Evolutionary conservation across 192 early-diverging fungal genomes (phyloP), one percentile per base, ranked within the genome.

Genomic region (Powellomyces hirtus): DNA sequence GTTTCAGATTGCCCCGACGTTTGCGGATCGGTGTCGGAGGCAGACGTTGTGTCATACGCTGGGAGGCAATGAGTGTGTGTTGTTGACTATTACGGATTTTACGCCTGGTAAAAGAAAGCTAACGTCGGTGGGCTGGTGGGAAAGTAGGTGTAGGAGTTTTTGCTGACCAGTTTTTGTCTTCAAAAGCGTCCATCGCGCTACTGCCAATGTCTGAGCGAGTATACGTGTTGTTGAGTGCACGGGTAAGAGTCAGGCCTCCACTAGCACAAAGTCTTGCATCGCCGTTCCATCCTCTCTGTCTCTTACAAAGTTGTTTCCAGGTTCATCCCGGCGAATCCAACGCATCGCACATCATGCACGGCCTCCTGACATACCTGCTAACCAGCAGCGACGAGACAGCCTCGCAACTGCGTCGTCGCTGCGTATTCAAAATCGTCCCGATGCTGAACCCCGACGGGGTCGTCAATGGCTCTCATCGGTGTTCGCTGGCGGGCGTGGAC

Each of bases 381-480:
- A 60, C 51, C 6, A 37, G 37, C 49, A 71, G 75, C 53, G 67
- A 66, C 10, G 74, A 78, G 27, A 67, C 46, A 14, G 82, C 82
- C 1, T 34, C 42, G 30, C 29, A 31, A 26, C 64, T 85, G n/a
- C 64, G 80, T 16, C 42, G 69, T 26, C 58, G 52, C 20, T 80
- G 76, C 56, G 59, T 85, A 18, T 82, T 85, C 57, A 85, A 85
- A 59, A 75, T 82, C 16, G 71, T 85, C 0, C 83, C 83, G 6
- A 85, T 85, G 83, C 72, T 85, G 4, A 82, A 82, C 72, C 80
- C 80, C 0, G 83, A 85, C 62, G 83, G 83, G 1, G 79, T 79
- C 3, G 72, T 85, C 29, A 78, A 80, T 20, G 83, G 83, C 29
- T 61, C 62, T 42, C 83, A 85, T 68, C 73, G 83, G 24, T 80